A percentile compares a stretch with the other conserved stretches of the same genome.
phyloP scores from a whole-genome alignment of 768 basidiomycete genomes.

The Strobilomyces echinocephalus region DNA sequence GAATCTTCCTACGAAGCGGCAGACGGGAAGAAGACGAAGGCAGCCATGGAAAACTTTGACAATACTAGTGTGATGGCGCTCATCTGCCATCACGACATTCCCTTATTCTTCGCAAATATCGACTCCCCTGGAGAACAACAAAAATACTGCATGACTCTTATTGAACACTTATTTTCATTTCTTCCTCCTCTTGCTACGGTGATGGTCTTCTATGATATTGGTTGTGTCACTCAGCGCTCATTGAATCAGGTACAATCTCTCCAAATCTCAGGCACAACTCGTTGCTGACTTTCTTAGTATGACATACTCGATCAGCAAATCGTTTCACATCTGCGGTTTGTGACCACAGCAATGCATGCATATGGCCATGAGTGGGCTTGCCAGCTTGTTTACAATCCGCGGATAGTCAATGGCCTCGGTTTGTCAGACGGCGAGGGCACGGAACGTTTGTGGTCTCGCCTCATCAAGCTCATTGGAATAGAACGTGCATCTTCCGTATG shows the following conservation, averaged over 20 bases:
- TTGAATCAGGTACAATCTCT: too few relatives aligned
- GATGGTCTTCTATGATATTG: background rate
- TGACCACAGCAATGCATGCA: background rate
- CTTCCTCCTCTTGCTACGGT: background rate
- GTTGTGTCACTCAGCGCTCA: background rate
- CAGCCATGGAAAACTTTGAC: background rate
- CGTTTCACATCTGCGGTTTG: background rate
- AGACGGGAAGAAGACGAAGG: background rate
- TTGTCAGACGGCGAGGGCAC: background rate
- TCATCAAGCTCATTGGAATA: background rate
- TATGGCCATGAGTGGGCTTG: too few relatives aligned
- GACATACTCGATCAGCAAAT: background rate
- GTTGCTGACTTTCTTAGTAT: background rate
- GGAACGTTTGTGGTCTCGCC: background rate
- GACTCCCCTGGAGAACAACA: background rate
- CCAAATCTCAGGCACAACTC: too few relatives aligned
- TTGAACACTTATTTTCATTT: background rate
- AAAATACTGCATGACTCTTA: background rate
- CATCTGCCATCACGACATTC: background rate
- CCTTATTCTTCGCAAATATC: background rate
- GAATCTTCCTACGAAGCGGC: background rate
- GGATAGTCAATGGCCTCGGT: background rate
- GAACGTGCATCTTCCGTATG: background rate
- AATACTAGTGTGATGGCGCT: background rate
- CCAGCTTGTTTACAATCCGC: background rate